A percentile compares a stretch with the other conserved stretches of the same genome.
Evolutionary conservation across 345 rosid genomes (phyloP).

Genomic region (Eucalyptus sp.): DNA sequence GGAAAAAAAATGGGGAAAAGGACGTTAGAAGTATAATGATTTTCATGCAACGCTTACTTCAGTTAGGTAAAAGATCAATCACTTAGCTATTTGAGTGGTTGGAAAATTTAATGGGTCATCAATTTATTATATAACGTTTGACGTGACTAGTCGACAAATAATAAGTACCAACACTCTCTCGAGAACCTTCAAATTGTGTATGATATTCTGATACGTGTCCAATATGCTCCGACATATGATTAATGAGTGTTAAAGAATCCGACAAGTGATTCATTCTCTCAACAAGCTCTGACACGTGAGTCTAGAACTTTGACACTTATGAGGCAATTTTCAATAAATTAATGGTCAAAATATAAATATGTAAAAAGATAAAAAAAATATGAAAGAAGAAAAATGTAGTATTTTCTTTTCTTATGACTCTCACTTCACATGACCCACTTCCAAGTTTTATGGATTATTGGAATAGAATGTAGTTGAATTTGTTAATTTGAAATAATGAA

Average conservation of each 20-base stretch:
- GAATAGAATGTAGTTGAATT: too few species aligned
- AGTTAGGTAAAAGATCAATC: neutral
- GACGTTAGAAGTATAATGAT: rapidly evolving
- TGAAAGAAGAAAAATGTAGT: too few species aligned
- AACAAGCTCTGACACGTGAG: rapidly evolving
- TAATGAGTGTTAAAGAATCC: rapidly evolving
- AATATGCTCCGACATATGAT: rapidly evolving
- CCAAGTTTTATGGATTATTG: too few species aligned
- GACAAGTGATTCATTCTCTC: too few species aligned
- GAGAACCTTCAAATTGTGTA: rapidly evolving
- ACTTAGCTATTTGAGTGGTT: neutral
- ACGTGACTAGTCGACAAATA: rapidly evolving
- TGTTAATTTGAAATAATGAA: too few species aligned
- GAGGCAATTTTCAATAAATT: too few species aligned
- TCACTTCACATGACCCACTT: too few species aligned
- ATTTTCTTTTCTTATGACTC: too few species aligned
- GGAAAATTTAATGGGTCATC: neutral
- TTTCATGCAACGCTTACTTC: rapidly evolving
- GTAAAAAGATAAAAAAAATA: too few species aligned
- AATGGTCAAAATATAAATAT: too few species aligned
- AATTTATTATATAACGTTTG: neutral
- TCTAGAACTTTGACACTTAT: too few species aligned
- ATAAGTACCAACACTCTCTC: rapidly evolving
- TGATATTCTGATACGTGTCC: rapidly evolving
- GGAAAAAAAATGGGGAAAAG: neutral